These are phyloP conservation scores for Chlorella ohadii DNA, from an alignment of 139 green algal species.

Conservation along the genomic window DNA sequence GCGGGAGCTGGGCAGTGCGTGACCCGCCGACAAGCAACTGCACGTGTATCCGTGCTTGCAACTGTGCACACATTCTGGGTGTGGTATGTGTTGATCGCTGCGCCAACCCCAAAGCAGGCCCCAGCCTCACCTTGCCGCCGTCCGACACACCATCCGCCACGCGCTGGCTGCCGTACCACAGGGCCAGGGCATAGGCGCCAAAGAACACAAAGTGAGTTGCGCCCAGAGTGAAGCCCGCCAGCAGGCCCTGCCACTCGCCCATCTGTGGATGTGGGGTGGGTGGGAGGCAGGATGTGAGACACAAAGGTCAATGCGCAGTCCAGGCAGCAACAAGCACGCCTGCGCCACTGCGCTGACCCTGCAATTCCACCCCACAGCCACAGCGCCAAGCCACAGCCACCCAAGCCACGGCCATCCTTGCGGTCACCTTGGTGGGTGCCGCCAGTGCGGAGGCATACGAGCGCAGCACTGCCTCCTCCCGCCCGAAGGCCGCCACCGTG, in stretches of 20 bases:
- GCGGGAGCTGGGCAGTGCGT: no score
- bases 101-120: not conserved
- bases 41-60: no score
- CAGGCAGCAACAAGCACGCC: no score
- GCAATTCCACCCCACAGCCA: no score
- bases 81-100: no score
- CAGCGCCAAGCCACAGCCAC: no score
- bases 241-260: conserved; percentile 42
- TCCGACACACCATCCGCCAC: conserved; percentile 59
- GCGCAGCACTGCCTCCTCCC: conserved; percentile 49
- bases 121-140: conserved; percentile 46
- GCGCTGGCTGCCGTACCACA: conserved; percentile 77
- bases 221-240: conserved; percentile 56
- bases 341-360: no score
- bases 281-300: not conserved
- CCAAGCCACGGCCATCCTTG: no score
- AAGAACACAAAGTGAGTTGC: conserved; percentile 38
- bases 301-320: no score
- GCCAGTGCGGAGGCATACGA: conserved; percentile 62
- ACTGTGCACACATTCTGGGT: no score
- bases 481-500: conserved; percentile 76
- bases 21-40: no score
- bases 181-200: conserved; percentile 66
- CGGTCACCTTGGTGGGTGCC: conserved; percentile 8
- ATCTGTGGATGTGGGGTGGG: conserved; percentile 19